These are phyloP conservation scores for Aureobasidium sp. DNA, from an alignment of 2,329 filamentous ascomycete species.

Conservation along the genomic window DNA sequence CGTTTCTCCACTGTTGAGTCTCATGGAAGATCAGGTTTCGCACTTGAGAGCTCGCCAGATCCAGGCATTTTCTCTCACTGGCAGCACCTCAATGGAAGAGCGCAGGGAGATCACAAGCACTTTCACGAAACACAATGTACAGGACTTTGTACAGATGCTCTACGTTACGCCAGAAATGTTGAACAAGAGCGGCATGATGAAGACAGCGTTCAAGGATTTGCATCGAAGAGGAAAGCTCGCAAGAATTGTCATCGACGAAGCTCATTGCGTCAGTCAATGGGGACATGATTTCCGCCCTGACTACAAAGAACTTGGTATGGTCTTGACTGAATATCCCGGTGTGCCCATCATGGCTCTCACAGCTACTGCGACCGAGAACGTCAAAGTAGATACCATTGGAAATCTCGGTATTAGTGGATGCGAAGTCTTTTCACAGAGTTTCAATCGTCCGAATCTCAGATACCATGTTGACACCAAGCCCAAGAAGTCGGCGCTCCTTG, in stretches of 20 bases:
- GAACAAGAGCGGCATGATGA: slow-evolving; percentile 67
- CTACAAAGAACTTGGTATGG: slow-evolving; percentile 76
- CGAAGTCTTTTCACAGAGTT: slow-evolving; percentile 80
- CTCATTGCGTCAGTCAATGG: slow-evolving; percentile 99
- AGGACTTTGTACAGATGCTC: slow-evolving; percentile 74
- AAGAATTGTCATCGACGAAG: slow-evolving; percentile 92
- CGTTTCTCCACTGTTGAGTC: slow-evolving; percentile 84
- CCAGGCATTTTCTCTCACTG: slow-evolving; percentile 73
- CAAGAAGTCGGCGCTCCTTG: slow-evolving; percentile 49
- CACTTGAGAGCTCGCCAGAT: slow-evolving; percentile 71
- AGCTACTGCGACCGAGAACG: slow-evolving; percentile 88
- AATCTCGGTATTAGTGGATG: slow-evolving; percentile 80
- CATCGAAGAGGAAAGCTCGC: slow-evolving; percentile 67
- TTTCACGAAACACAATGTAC: slow-evolving; percentile 57
- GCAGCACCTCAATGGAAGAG: slow-evolving; percentile 59
- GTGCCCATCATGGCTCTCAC: slow-evolving; percentile 94
- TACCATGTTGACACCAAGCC: slow-evolving; percentile 77
- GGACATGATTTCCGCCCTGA: slow-evolving; percentile 96
- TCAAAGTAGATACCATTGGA: slow-evolving; percentile 84
- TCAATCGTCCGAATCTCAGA: slow-evolving; percentile 90
- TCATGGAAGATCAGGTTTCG: slow-evolving; percentile 95
- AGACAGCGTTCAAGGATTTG: slow-evolving; percentile 59
- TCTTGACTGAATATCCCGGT: slow-evolving; percentile 64
- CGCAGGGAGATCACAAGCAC: slow-evolving; percentile 59
- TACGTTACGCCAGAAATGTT: slow-evolving; percentile 98